Evolutionary conservation across 805 yeast genomes (phyloP).

Genomic region (Deakozyma indianensis): DNA sequence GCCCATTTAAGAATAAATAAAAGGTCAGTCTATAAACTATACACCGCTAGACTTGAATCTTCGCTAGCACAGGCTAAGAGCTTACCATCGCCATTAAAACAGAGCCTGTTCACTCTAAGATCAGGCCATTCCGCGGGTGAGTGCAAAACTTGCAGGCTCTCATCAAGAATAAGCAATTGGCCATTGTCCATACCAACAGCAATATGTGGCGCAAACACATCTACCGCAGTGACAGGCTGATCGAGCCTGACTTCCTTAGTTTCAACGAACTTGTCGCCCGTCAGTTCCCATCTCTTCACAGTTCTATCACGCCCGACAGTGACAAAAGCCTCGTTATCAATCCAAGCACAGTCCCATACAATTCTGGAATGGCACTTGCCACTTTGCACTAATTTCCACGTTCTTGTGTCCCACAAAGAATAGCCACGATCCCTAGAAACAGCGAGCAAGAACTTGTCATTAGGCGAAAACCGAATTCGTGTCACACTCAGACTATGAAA

Average conservation of each 20-base stretch:
- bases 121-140: slow-evolving; percentile 3
- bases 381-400: slow-evolving; percentile 11
- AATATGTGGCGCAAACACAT: slow-evolving; percentile 3
- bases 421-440: slow-evolving; percentile 86
- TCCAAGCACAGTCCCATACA: slow-evolving; percentile 92
- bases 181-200: slow-evolving; percentile 14
- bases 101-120: slow-evolving; percentile 11
- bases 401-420: slow-evolving; percentile 49
- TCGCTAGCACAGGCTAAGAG: slow-evolving; percentile 7
- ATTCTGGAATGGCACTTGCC: slow-evolving; percentile 81
- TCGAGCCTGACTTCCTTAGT: slow-evolving; percentile 4
- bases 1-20: too few relatives aligned
- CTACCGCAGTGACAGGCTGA: slow-evolving; percentile 12
- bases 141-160: not conserved
- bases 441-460: slow-evolving; percentile 47
- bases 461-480: slow-evolving; percentile 59
- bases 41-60: not conserved
- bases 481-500: slow-evolving; percentile 83
- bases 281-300: slow-evolving; percentile 29
- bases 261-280: slow-evolving; percentile 11
- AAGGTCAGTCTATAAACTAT: not conserved
- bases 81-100: not conserved
- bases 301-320: slow-evolving; percentile 83
- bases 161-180: slow-evolving; percentile 3
- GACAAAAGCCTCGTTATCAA: slow-evolving; percentile 34